Evolutionary conservation across 2,329 filamentous ascomycete genomes (phyloP), one percentile per base, ranked within the genome.

Genomic region (Coniochaeta ligniaria): DNA sequence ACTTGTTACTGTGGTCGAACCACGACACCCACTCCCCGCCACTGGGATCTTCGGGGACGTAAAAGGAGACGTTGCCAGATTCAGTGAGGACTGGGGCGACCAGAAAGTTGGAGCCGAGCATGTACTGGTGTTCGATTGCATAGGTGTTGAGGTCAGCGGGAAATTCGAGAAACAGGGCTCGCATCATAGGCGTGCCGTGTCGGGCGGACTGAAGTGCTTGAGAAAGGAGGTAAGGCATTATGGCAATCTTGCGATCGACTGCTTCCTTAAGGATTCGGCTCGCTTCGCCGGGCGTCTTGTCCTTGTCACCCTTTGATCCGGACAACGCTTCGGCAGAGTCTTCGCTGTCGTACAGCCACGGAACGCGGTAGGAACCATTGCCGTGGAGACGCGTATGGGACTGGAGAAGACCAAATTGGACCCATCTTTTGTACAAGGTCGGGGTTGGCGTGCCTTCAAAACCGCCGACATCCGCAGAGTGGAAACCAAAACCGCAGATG

Each of bases 341-440:
- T 67, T 79, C 66, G 71, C 90, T 7, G 78, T 86, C 86, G 62
- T 90, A 84, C 52, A 84, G 80, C 88, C 88, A 91, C 1, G 88
- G 88, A n/a, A 91, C 87, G 20, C 88, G 85, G 74, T 89, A 91
- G 3, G 84, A 88, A 62, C 79, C 83, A 58, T 84, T 88, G 2
- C 88, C 88, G 69, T 91, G 88, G 12, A 91, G 78, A 14, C 88
- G 81, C 38, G 85, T 89, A 71, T 91, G 88, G 12, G 83, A 84
- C 65, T 86, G 89, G 43, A 91, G 74, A 1, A 91, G 78, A 0
- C 88, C 88, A 71, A 91, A 90, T n/a, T 87, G 87, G 6, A 91
- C 87, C 88, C 88, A 91, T 56, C 88, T 84, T 74, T 91, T 91
- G 74, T 91, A 91, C 66, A 91, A 82, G 76, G 84, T 86, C 0